A percentile compares a stretch with the other conserved stretches of the same genome.
phyloP scores from a whole-genome alignment of 2,329 filamentous ascomycete species.

The Phoma sp. region DNA sequence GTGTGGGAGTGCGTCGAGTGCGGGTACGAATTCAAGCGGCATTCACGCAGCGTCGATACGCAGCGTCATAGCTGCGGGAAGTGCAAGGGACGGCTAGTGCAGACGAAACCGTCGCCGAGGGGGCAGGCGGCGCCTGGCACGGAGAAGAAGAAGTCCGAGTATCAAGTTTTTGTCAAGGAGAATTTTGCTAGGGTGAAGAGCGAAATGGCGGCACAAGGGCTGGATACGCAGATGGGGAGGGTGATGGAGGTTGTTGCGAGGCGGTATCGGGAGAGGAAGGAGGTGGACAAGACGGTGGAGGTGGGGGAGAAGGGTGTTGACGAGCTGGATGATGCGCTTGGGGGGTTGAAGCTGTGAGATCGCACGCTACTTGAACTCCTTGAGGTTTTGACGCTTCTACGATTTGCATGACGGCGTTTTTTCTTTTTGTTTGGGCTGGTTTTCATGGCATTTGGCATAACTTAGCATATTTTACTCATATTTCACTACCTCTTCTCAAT shows the following conservation, averaged over 20 bases:
- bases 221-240: constrained; percentile 61
- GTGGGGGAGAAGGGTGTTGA: constrained; percentile 22
- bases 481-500: too few species aligned
- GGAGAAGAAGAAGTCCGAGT: constrained; percentile 54
- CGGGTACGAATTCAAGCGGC: constrained; percentile 76
- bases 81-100: constrained; percentile 74
- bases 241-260: constrained; percentile 73
- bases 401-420: not conserved
- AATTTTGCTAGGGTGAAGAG: constrained; percentile 65
- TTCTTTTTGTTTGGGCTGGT: not conserved
- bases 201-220: constrained; percentile 59
- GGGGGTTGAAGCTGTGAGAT: constrained; percentile 26
- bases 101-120: constrained; percentile 81
- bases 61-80: constrained; percentile 74
- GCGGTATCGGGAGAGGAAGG: constrained; percentile 64
- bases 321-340: constrained; percentile 30
- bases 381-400: too few species aligned
- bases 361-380: not conserved
- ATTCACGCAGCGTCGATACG: constrained; percentile 84
- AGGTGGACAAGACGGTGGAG: constrained; percentile 19
- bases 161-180: constrained; percentile 69
- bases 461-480: too few species aligned
- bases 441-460: not conserved
- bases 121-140: constrained; percentile 22
- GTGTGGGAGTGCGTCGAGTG: constrained; percentile 81